These are phyloP conservation scores for Boletus tylopilopsis DNA, from an alignment of 768 basidiomycete species.

Conservation along the genomic window DNA sequence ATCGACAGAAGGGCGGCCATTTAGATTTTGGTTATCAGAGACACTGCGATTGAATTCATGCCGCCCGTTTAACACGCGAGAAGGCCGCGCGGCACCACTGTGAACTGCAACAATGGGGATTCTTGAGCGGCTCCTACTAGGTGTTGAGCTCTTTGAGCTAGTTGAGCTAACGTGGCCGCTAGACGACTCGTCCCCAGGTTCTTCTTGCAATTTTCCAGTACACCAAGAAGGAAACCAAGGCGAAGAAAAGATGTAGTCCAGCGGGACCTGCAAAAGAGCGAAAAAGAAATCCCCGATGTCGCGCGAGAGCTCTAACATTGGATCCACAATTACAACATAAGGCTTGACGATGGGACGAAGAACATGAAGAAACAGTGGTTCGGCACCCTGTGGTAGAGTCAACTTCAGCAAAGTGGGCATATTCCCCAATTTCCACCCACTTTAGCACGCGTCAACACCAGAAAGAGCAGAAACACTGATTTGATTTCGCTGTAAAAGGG, in stretches of 20 bases:
- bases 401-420: slow-evolving; percentile 3
- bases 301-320: slow-evolving; percentile 53
- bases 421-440: slow-evolving; percentile 37
- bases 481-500: slow-evolving; percentile 88
- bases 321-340: slow-evolving; percentile 64
- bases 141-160: slow-evolving; percentile 2
- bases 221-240: slow-evolving; percentile 28
- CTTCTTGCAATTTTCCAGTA: slow-evolving; percentile 10
- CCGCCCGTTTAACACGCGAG: slow-evolving; percentile 6
- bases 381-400: slow-evolving; percentile 59
- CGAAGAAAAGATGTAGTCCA: slow-evolving; percentile 32
- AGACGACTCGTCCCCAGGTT: slow-evolving; percentile 2
- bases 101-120: slow-evolving; percentile 13
- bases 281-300: slow-evolving; percentile 64
- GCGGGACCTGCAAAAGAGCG: slow-evolving; percentile 38
- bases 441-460: slow-evolving; percentile 71
- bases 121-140: slow-evolving; percentile 6
- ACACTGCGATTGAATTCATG: slow-evolving; percentile 16
- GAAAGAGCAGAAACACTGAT: slow-evolving; percentile 65
- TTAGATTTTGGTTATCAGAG: slow-evolving; percentile 14
- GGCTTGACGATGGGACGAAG: slow-evolving; percentile 78
- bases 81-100: slow-evolving; percentile 3
- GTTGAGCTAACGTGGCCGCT: not conserved
- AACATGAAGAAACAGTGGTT: slow-evolving; percentile 78
- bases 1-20: not conserved